phyloP scores from a whole-genome alignment of 129 eudicot species.

The Flaveria sonorensis region DNA sequence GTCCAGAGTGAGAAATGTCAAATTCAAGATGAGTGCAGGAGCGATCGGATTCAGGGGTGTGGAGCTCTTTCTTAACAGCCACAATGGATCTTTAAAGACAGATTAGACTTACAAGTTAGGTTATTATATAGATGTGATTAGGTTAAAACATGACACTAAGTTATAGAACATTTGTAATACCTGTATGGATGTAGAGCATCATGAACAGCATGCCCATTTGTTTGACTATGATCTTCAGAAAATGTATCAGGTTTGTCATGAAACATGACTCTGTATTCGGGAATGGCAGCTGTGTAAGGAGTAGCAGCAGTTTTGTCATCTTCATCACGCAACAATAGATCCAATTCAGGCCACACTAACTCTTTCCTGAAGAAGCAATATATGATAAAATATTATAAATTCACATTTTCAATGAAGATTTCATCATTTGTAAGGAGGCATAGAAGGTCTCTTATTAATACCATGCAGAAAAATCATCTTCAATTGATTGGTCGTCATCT shows the following conservation, averaged over 20 bases:
- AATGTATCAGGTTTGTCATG: slow-evolving; percentile 52
- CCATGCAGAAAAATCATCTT: slow-evolving; percentile 97
- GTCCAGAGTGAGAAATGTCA: slow-evolving; percentile 81
- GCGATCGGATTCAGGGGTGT: slow-evolving; percentile 91
- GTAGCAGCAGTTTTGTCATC: slow-evolving; percentile 70
- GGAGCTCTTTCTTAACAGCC: slow-evolving; percentile 91
- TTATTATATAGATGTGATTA: not conserved
- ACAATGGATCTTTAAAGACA: slow-evolving; percentile 60
- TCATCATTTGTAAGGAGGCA: not conserved
- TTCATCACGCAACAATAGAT: slow-evolving; percentile 69
- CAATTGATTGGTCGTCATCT: slow-evolving; percentile 96
- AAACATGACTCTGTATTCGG: slow-evolving; percentile 76
- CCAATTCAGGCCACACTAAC: slow-evolving; percentile 91
- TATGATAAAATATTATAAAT: slow-evolving; percentile 1
- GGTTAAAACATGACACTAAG: not conserved
- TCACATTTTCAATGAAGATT: not conserved
- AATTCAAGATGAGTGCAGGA: slow-evolving; percentile 98
- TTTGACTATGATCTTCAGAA: slow-evolving; percentile 38
- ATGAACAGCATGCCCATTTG: slow-evolving; percentile 71
- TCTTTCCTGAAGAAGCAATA: slow-evolving; percentile 66
- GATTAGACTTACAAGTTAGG: slow-evolving; percentile 15
- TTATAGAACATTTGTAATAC: slow-evolving; percentile 35
- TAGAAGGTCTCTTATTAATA: slow-evolving; percentile 29
- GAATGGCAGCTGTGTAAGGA: slow-evolving; percentile 89
- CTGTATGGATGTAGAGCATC: slow-evolving; percentile 98